Percentiles rank a stretch among this genome's conserved stretches.
phyloP scores from a whole-genome alignment of 1,284 basidiomycete genomes.

The Exobasidium rhododendri region DNA sequence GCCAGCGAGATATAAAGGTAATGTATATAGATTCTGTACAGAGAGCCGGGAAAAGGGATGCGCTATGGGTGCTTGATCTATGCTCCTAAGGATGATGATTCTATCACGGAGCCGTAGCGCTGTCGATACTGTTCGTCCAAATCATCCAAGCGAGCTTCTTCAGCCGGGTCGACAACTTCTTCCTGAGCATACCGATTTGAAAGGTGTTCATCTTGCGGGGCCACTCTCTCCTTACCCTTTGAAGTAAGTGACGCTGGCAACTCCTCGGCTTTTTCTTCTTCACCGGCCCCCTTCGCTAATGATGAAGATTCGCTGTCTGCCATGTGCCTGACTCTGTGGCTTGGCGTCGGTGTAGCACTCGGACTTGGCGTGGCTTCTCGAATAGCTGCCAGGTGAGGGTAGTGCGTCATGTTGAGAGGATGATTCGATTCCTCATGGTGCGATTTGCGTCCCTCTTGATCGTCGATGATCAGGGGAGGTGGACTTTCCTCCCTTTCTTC shows the following conservation, averaged over 20 bases:
- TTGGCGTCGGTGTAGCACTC: background rate
- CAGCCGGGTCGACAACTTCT: background rate
- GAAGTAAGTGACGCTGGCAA: background rate
- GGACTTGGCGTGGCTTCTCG: constrained; percentile 5
- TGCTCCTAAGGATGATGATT: too few species aligned
- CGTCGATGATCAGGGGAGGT: background rate
- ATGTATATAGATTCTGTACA: too few species aligned
- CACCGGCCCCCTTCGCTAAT: too few species aligned
- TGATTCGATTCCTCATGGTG: background rate
- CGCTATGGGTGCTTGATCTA: too few species aligned
- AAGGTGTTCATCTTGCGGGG: background rate
- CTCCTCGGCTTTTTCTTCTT: too few species aligned
- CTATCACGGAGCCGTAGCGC: background rate
- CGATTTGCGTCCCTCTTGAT: background rate
- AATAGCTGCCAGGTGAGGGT: constrained; percentile 2
- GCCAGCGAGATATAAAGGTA: too few species aligned
- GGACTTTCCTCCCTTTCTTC: background rate
- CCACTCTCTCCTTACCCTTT: background rate
- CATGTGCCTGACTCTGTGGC: background rate
- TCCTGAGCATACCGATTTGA: background rate
- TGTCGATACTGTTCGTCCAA: background rate
- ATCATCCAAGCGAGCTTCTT: background rate
- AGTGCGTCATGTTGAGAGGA: background rate
- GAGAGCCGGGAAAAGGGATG: too few species aligned
- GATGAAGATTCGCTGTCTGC: background rate